Base-by-base conservation (phyloP, 768 basidiomycete species). In the Pleurotus cornucopiae region DNA sequence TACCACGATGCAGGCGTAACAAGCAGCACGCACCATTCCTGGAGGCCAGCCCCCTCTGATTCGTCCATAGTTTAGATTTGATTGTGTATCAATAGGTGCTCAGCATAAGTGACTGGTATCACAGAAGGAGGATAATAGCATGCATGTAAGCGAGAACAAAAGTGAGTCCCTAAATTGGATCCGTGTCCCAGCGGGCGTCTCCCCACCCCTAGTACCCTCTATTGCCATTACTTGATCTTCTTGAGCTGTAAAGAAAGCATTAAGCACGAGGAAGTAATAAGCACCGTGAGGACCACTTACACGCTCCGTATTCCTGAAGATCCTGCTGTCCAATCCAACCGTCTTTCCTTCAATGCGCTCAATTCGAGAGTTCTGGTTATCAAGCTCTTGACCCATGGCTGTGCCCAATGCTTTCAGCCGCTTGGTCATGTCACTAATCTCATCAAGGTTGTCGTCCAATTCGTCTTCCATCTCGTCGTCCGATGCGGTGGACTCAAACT, bases 401-500 rank as follows among this genome's bases (percentile, higher is more conserved):
- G 77, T 78, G 5, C 89, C 91, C 16, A 95, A 73, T 2, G 85
- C 83, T 71, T 89, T 91, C 58, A 97, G 77, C 46, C 84, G 76
- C 72, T 86, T 89, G 2, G 90, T 83, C 51, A 88, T 82, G 49
- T 85, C 85, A 37, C 82, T 74, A 57, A 96, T 89, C 69, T 96
- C 94, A 66, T 91, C 85, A 21, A 99, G 73, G 68, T 98, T 98
- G 60, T 81, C 84, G 64, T 98, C 96, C 38, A 99, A 64, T 71
- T 98, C 94, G 63, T 98, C 89, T 73, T 99, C 96, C 1, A 96
- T 61, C 71, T 95, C 94, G 62, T 98, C 94, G 64, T 99, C 96
- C 5, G 89, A 91, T 2, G 80, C 91, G 38, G 84, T 89, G 23
- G 85, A 84, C 62, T 99, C 96, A 64, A 98, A 97, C 71, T 98